These are phyloP conservation scores for Astrephomene gubernaculifera DNA, from an alignment of 139 green algal genomes.

Conservation along the genomic window DNA sequence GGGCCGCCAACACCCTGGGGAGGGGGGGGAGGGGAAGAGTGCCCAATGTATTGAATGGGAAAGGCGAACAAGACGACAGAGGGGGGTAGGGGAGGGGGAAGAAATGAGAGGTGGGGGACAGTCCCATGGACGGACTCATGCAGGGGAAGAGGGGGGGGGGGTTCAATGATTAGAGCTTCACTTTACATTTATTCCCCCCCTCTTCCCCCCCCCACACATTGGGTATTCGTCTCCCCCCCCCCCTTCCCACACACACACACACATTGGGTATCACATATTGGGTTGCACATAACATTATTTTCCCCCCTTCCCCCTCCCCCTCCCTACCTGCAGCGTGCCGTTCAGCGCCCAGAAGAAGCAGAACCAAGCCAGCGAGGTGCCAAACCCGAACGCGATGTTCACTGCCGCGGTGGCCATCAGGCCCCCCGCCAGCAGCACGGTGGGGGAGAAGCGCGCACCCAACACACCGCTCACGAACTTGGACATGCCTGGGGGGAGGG, in stretches of 20 bases:
- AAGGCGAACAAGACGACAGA: too few relatives aligned
- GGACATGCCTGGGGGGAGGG: constrained; percentile 57
- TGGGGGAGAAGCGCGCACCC: constrained; percentile 83
- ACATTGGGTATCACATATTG: too few relatives aligned
- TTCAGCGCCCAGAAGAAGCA: constrained; percentile 91
- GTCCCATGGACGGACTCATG: too few relatives aligned
- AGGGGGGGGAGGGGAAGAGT: not conserved
- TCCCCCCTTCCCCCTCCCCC: not conserved
- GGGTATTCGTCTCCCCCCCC: not conserved
- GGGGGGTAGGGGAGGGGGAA: too few relatives aligned
- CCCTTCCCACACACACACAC: not conserved
- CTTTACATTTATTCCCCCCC: not conserved
- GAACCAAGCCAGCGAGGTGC: constrained; percentile 86
- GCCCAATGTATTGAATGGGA: too few relatives aligned
- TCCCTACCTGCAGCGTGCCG: constrained; percentile 84
- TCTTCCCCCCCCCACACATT: not conserved
- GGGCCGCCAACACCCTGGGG: constrained; percentile 93
- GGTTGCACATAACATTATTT: not conserved
- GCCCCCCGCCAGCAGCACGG: constrained; percentile 87
- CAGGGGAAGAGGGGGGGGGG: not conserved
- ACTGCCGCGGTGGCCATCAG: constrained; percentile 88
- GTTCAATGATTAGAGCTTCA: not conserved
- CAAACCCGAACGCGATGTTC: constrained; percentile 94
- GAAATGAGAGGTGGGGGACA: too few relatives aligned
- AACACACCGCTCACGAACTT: constrained; percentile 96